Evolutionary conservation across 805 yeast genomes (phyloP).

Genomic region (Yarrowia yakushimensis): DNA sequence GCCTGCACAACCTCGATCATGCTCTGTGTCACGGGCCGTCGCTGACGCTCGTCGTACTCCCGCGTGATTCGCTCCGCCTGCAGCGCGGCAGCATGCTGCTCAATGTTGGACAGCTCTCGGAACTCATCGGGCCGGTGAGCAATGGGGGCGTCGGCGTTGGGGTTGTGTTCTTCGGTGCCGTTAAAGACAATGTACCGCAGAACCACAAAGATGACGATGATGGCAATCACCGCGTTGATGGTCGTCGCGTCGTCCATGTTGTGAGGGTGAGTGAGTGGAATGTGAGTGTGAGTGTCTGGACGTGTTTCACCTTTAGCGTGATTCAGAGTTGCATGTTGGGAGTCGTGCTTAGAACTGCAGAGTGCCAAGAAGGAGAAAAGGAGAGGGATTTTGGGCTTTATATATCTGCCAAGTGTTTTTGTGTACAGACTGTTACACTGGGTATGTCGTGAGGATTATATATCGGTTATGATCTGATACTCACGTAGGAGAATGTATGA

Average conservation of each 20-base stretch:
- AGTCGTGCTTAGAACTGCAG: no score
- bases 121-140: conserved; percentile 11
- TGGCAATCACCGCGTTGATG: conserved; percentile 28
- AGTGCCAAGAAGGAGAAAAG: background rate
- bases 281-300: background rate
- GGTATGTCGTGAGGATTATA: no score
- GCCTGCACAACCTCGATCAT: conserved; percentile 87
- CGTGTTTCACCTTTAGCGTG: background rate
- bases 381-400: background rate
- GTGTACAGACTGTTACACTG: no score
- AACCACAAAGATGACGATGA: conserved; percentile 28
- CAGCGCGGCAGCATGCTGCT: conserved; percentile 7
- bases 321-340: conserved; percentile 9
- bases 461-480: no score
- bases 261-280: background rate
- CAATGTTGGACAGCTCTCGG: conserved; percentile 5
- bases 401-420: no score
- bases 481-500: no score
- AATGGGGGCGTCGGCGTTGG: conserved; percentile 1
- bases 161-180: conserved; percentile 7
- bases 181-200: conserved; percentile 27
- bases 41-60: background rate
- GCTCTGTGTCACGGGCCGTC: conserved; percentile 28
- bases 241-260: conserved; percentile 1
- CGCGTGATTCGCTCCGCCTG: conserved; percentile 18